These are phyloP conservation scores for Quercus lobata DNA, from an alignment of 331 rosid species.

Conservation along the genomic window DNA sequence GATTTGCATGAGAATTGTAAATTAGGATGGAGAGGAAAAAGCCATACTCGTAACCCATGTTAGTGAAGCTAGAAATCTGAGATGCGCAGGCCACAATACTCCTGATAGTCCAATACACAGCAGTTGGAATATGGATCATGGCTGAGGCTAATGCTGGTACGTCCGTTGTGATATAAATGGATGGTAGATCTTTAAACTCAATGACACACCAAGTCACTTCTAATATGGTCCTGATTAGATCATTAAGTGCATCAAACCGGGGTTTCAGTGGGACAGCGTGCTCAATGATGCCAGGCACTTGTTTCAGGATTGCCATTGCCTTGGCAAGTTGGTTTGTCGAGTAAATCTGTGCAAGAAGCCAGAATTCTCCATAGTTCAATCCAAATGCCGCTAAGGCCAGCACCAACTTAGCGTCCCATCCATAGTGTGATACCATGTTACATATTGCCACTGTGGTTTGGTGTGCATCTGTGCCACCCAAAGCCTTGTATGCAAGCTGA, in stretches of 20 bases:
- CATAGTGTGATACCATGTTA: slow-evolving; percentile 39
- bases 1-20: too few species aligned
- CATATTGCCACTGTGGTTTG: slow-evolving; percentile 42
- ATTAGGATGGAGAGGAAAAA: too few species aligned
- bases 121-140: slow-evolving; percentile 33
- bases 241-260: slow-evolving; percentile 48
- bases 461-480: slow-evolving; percentile 51
- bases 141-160: slow-evolving; percentile 36
- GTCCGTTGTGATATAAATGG: slow-evolving; percentile 34
- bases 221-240: slow-evolving; percentile 37
- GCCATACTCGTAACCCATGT: too few species aligned
- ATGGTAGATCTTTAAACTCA: slow-evolving; percentile 43
- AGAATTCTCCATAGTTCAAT: slow-evolving; percentile 47
- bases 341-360: slow-evolving; percentile 56
- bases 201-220: slow-evolving; percentile 48
- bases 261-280: slow-evolving; percentile 34
- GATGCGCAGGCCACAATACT: too few species aligned
- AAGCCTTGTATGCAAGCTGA: slow-evolving; percentile 57
- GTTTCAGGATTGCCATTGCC: slow-evolving; percentile 59
- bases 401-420: slow-evolving; percentile 66
- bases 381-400: slow-evolving; percentile 55
- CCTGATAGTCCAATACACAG: too few species aligned
- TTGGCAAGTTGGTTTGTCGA: slow-evolving; percentile 52
- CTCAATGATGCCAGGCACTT: slow-evolving; percentile 50
- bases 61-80: too few species aligned